Evolutionary conservation across 768 basidiomycete genomes (phyloP).

Genomic region (Leccinum obscurum): DNA sequence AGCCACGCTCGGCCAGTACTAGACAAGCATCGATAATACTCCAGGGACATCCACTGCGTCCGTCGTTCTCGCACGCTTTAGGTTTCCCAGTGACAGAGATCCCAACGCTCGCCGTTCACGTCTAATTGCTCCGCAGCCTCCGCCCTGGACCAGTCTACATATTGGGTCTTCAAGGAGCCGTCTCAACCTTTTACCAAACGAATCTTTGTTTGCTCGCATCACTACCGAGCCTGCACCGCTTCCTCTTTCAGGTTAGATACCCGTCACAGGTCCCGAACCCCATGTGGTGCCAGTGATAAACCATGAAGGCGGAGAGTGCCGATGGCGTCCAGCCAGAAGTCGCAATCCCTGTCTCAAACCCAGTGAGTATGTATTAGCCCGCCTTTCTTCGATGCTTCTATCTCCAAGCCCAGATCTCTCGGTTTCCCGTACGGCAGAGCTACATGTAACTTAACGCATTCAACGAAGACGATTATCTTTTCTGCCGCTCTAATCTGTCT

Average conservation of each 20-base stretch:
- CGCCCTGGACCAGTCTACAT: background rate
- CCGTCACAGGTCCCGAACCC: background rate
- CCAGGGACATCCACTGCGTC: background rate
- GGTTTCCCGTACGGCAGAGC: background rate
- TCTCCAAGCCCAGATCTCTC: background rate
- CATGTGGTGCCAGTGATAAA: background rate
- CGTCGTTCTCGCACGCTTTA: conserved; percentile 1
- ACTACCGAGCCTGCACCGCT: background rate
- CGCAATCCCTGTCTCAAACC: background rate
- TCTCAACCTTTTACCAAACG: background rate
- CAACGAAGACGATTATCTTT: background rate
- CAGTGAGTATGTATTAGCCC: background rate
- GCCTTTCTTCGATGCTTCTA: background rate
- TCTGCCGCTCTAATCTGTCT: background rate
- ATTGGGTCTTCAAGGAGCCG: background rate
- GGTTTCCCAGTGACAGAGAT: background rate
- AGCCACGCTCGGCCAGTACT: background rate
- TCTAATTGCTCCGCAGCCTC: background rate
- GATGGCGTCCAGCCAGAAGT: background rate
- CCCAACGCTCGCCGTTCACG: background rate
- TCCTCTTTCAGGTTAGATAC: background rate
- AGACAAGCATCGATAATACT: background rate
- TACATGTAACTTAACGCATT: background rate
- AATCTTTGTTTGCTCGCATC: background rate
- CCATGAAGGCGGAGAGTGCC: background rate